Evolutionary conservation across 129 eudicot species (phyloP).

Genomic region (Ambrosia artemisiifolia): DNA sequence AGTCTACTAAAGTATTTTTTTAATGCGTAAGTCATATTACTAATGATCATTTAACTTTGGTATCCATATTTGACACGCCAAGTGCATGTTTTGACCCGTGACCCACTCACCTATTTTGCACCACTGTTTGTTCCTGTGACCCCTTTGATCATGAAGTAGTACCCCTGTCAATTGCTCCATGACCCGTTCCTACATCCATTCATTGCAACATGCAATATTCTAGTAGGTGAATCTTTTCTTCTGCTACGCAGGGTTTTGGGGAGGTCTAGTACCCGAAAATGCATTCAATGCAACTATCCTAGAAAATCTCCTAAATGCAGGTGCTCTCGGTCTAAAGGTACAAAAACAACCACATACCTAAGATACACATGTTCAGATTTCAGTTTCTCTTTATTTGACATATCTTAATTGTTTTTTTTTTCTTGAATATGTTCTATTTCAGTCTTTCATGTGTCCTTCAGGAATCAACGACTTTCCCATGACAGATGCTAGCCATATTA

Average conservation of each 20-base stretch:
- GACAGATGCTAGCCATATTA: constrained; percentile 84
- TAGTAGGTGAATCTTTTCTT: constrained; percentile 3
- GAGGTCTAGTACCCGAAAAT: constrained; percentile 98
- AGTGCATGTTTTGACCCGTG: neutral
- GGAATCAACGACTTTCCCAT: constrained; percentile 98
- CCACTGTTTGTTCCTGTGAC: neutral
- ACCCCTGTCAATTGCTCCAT: neutral
- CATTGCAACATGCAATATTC: neutral
- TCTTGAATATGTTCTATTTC: constrained; percentile 22
- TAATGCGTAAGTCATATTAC: neutral
- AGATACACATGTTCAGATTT: neutral
- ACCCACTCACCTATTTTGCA: neutral
- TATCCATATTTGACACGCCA: neutral
- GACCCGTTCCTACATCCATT: neutral
- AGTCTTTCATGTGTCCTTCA: constrained; percentile 99
- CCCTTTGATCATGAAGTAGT: neutral
- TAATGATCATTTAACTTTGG: neutral
- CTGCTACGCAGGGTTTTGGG: constrained; percentile 78
- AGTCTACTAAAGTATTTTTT: neutral
- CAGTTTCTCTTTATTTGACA: neutral
- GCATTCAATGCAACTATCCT: constrained; percentile 70
- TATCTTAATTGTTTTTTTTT: constrained; percentile 4
- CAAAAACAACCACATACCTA: neutral
- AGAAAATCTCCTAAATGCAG: constrained; percentile 74
- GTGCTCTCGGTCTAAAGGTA: constrained; percentile 97